Evolutionary conservation across 805 yeast species (phyloP), one percentile per base, ranked within the genome.

Genomic region (Spathaspora boniae): DNA sequence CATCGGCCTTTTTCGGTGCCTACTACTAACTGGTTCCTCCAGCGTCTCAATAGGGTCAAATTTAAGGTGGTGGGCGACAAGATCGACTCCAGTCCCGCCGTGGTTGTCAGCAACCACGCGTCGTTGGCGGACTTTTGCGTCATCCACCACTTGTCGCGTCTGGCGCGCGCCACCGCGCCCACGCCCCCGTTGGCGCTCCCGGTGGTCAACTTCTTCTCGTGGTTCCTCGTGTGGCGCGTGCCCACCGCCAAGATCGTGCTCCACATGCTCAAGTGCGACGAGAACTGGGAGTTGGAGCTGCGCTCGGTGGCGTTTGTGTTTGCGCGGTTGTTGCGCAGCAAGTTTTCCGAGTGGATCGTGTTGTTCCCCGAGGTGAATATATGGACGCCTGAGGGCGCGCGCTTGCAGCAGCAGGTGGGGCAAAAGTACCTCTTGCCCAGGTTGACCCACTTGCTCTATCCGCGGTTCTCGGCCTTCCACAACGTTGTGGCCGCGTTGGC

Each of bases 321-420:
- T 40, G 53, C 55, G 6, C 48, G 54, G 15, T 47, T 70, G 15
- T 20, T 65, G 4, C 47, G 43, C n/a, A 65, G 68, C 18, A 67
- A 55, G 23, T 51, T 46, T n/a, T 65, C 63, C 18, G 72, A 75
- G 45, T 80, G 94, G 86, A 47, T 87, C 0, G 78, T 80, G 0
- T 44, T 85, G 6, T 88, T 88, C 45, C 97, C 97, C 0, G 97
- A 89, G 56, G 96, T 85, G 4, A 84, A 83, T 48, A 74, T 83
- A 6, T 73, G 76, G 55, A 74, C 80, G 0, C 63, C 71, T 8
- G 71, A 71, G 24, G 68, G 68, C 29, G 53, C 63, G 30, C 44
- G 54, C 48, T 34, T 72, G 26, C 94, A 87, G 42, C 63, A 69
- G 26, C 66, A 70, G 20, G 68, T 78, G 41, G 69, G 80, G 31